phyloP scores from a whole-genome alignment of 1,284 basidiomycete species.

The Ceratobasidium sp. region DNA sequence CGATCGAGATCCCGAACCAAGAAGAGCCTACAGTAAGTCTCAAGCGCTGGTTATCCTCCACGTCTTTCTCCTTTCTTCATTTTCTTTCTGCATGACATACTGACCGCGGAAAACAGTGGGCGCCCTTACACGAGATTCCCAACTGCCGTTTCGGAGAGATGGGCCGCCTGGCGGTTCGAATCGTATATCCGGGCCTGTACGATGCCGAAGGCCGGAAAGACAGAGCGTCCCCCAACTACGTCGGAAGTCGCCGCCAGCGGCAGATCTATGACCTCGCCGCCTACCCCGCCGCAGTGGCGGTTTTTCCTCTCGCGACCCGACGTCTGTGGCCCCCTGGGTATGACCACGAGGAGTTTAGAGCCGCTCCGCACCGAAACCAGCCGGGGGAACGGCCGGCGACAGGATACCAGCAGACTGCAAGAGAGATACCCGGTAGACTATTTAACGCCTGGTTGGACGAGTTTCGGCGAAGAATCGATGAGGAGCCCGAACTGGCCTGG shows the following conservation, averaged over 20 bases:
- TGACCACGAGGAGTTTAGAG: background rate
- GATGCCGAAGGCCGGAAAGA: background rate
- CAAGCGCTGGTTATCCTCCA: no score
- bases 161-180: background rate
- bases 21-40: background rate
- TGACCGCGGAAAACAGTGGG: no score
- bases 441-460: conserved; percentile 3
- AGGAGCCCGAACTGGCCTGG: background rate
- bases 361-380: background rate
- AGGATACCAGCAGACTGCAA: background rate
- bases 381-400: background rate
- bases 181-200: background rate
- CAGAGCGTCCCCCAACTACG: background rate
- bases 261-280: conserved; percentile 2
- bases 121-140: background rate
- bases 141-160: conserved; percentile 4
- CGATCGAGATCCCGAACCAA: background rate
- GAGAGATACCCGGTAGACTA: background rate
- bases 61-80: no score
- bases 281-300: background rate
- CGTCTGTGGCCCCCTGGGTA: background rate
- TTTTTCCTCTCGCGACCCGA: background rate
- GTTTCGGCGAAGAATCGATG: background rate
- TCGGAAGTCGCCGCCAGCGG: background rate
- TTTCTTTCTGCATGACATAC: no score